Evolutionary conservation across 225 moss, liverwort and hornwort genomes (phyloP).

Genomic region (Straminergon stramineum): DNA sequence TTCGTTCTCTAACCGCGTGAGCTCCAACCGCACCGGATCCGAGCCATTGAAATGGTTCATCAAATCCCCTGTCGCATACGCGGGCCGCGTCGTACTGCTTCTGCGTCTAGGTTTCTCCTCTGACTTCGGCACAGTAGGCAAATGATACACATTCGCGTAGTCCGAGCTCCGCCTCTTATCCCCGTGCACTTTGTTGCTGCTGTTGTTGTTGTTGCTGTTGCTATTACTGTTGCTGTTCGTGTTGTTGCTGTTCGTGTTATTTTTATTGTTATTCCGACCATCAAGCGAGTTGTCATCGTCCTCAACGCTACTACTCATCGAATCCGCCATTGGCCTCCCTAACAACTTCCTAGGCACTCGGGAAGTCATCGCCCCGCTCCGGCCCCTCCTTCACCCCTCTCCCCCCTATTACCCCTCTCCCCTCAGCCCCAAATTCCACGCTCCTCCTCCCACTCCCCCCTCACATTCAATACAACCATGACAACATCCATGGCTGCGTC

Average conservation of each 20-base stretch:
- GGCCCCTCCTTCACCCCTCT: not conserved
- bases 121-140: constrained; percentile 52
- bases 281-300: constrained; percentile 75
- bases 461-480: constrained; percentile 22
- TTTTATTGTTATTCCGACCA: constrained; percentile 22
- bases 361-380: constrained; percentile 5
- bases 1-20: constrained; percentile 95
- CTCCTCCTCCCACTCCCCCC: not conserved
- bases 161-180: constrained; percentile 56
- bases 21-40: constrained; percentile 99
- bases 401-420: not conserved
- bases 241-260: not conserved
- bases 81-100: constrained; percentile 51
- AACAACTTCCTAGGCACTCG: constrained; percentile 23
- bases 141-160: constrained; percentile 34
- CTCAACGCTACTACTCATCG: constrained; percentile 68
- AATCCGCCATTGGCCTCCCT: constrained; percentile 71
- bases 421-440: not conserved
- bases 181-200: constrained; percentile 18
- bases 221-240: not conserved
- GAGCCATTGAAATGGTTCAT: constrained; percentile 92
- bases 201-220: not conserved
- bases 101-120: constrained; percentile 70
- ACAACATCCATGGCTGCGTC: constrained; percentile 3
- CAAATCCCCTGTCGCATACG: constrained; percentile 69